Conservation (phyloP, 345 rosid genomes). For the Citrus maxima region DNA sequence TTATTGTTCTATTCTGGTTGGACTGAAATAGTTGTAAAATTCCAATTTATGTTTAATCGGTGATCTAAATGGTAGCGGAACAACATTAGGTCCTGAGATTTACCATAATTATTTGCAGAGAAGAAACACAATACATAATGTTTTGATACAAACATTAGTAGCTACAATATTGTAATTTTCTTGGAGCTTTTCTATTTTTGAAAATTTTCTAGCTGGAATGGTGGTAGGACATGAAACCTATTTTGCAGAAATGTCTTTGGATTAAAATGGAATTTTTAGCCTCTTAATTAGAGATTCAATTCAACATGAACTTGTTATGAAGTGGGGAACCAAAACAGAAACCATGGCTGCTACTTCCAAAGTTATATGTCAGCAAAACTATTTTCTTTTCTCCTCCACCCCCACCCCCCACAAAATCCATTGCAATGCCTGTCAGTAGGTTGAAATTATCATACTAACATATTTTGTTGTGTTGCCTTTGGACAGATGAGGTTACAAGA, state of each 20-base stretch:
- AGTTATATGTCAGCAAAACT: background rate
- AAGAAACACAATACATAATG: background rate
- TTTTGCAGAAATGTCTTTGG: background rate
- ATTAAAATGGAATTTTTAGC: background rate
- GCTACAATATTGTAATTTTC: background rate
- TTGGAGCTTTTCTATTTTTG: background rate
- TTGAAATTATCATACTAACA: background rate
- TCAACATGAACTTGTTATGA: background rate
- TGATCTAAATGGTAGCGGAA: background rate
- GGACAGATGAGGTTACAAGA: slow-evolving; percentile 27
- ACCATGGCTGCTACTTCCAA: background rate
- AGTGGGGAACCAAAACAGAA: background rate
- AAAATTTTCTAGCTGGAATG: background rate
- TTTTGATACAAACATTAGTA: background rate
- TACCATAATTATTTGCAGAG: too few relatives aligned
- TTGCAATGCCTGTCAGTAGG: background rate
- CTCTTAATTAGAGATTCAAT: background rate
- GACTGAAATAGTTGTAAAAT: background rate
- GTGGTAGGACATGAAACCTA: background rate
- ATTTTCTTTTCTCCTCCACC: too few relatives aligned
- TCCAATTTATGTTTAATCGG: background rate
- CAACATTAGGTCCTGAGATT: background rate
- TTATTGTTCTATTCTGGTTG: background rate
- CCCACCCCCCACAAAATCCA: background rate
- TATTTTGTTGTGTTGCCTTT: slow-evolving; percentile 5